Evolutionary conservation across 192 early-diverging fungal species (phyloP), one percentile per base, ranked within the genome.

Genomic region (Entomortierella chlamydospora): DNA sequence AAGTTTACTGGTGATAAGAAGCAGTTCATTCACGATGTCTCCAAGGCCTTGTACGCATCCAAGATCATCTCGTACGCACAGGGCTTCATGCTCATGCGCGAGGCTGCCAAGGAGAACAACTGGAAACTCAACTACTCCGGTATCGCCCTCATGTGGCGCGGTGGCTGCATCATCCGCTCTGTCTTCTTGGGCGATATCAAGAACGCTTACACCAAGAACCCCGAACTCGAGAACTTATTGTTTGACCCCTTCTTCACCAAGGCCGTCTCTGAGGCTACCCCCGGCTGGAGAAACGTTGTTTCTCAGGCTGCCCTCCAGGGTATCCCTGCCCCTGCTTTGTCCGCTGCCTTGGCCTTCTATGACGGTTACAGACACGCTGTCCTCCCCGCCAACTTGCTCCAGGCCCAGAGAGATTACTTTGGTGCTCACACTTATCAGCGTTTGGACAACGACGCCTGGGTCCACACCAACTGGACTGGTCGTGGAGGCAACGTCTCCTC

Each of bases 401-500:
- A 98, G 87, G 97, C 96, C 39, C 95, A 94, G 86, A 93, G 97
- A 85, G 97, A 99, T 85, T 99, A 96, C 91, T 99, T 99, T 90
- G 97, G 96, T 73, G 97, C 97, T 28, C 97, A 98, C 89, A 96
- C 95, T 30, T 98, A 96, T 84, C 94, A 97, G 89, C 87, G 92
- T 28, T 85, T 94, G 66, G 88, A 82, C 73, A 85, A 86, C 73
- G 91, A 91, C 45, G 94, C 93, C 50, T 87, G 68, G 84, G 82
- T 95, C 59, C 97, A 99, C 92, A 93, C 96, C 84, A 99, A 99
- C 95, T 99, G 96, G 97, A 98, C 96, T 72, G 97, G 96, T 56
- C 91, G 91, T 64, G 97, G 97, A 81, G 97, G 88, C 68, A 85
- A 87, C 37, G 84, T 89, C 33, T 76, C 83, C 61, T 78, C 88